Evolutionary conservation across 345 rosid species (phyloP), one percentile per base, ranked within the genome.

Genomic region (Hibiscus syriacus): DNA sequence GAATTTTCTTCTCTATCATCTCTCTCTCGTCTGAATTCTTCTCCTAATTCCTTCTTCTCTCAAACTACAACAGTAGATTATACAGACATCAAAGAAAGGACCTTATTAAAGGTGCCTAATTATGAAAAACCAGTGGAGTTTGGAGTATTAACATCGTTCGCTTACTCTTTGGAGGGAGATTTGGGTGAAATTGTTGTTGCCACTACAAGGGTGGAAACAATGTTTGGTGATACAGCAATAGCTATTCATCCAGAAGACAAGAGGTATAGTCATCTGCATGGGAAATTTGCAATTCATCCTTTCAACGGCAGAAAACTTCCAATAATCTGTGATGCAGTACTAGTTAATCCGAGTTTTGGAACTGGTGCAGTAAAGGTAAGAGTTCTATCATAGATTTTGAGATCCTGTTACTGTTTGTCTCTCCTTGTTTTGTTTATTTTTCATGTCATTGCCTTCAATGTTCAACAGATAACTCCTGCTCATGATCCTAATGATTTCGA

Each of bases 301-400:
- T 94, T 94, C 78, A 91, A 83, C 69, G 93, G 97, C 68, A 83
- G 98, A 66, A 94, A 81, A 76, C 84, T 89, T 59, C 98, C 86
- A 10, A 83, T 94, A 45, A 70, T 94, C 54, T 84, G 95, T 72
- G 99, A 94, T 80, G 81, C 79, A 41, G 72, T 77, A 57, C 92
- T 94, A 68, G 98, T 94, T 72, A 96, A 87, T 84, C 96, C 89
- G 3, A 81, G 59, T 5, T 94, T 94, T 73, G 98, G 99, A 59
- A 94, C 99, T 74, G 99, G 99, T 69, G 95, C 95, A 75, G 99
- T 94, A 55, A 94, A 94, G 98, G 96, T 89, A 75, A 59, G 30
- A 22, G 19, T 69, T 78, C 6, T 23, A 34, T 48, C 61, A 23
- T 69, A 13, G 64, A 57, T 45, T 72, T 32, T 29, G 30, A 41